Evolutionary conservation across 2,329 filamentous ascomycete species (phyloP).

Genomic region (Eutypella sp.): DNA sequence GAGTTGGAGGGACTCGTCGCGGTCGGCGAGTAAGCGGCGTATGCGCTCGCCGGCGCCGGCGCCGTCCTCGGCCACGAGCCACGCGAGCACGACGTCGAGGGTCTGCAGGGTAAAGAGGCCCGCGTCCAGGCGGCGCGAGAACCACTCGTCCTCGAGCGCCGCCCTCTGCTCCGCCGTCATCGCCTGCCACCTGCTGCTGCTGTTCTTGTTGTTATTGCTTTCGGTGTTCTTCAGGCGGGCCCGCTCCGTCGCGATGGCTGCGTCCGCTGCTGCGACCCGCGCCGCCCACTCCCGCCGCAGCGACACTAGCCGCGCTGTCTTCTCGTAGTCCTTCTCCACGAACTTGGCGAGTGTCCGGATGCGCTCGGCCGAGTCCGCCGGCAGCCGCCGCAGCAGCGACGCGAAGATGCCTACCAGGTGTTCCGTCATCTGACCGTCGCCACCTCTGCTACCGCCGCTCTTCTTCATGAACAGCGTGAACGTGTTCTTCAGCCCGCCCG

Average conservation of each 20-base stretch:
- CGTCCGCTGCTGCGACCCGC: constrained; percentile 58
- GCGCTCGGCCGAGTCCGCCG: constrained; percentile 69
- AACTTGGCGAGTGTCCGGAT: constrained; percentile 91
- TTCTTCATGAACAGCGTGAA: constrained; percentile 90
- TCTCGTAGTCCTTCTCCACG: constrained; percentile 89
- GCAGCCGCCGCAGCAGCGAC: constrained; percentile 73
- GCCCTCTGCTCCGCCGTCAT: constrained; percentile 55
- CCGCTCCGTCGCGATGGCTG: constrained; percentile 55
- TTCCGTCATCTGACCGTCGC: constrained; percentile 52
- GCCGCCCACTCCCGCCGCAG: constrained; percentile 67
- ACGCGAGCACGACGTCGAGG: constrained; percentile 79
- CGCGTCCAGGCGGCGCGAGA: constrained; percentile 72
- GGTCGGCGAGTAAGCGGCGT: constrained; percentile 57
- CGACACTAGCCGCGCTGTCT: constrained; percentile 66
- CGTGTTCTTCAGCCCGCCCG: constrained; percentile 74
- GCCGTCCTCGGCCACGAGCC: constrained; percentile 84
- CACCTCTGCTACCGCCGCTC: constrained; percentile 45
- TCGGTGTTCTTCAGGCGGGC: too few species aligned
- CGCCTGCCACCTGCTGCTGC: constrained; percentile 6
- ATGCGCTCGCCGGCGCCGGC: constrained; percentile 68
- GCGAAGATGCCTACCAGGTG: constrained; percentile 83
- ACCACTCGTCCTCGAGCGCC: constrained; percentile 63
- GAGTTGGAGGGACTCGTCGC: constrained; percentile 59
- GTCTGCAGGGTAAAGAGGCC: constrained; percentile 80
- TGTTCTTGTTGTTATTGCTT: not conserved